Evolutionary conservation across 345 rosid species (phyloP), one percentile per base, ranked within the genome.

Genomic region (Moricandia arvensis): DNA sequence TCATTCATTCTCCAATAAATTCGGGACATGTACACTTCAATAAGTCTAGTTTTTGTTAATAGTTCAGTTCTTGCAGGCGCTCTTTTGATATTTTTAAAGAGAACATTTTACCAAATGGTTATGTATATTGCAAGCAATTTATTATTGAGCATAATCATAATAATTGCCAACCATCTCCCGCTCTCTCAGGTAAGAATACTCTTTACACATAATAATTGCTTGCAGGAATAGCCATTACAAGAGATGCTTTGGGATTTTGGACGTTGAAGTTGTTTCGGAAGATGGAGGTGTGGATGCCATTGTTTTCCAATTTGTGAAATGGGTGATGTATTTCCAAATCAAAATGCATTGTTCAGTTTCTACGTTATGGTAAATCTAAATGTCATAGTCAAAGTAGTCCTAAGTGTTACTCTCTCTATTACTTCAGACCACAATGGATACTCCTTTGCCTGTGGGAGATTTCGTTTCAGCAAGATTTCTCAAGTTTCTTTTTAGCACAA

Each of bases 191-290:
- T 89, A 26, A 86, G 83, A 18, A 27, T 95, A 55, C 82, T 89
- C 54, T 73, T 89, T 43, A 13, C 6, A 43, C 16, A 13, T 43
- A 43, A 43, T 43, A 13, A 1, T 43, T 43, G 45, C 69, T 90
- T 35, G 87, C 88, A 2, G 95, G 89, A 74, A 82, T 89, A 75
- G 69, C 83, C 66, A 80, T 92, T 29, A 71, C 96, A 0, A 97
- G 97, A 80, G 99, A 97, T 82, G 98, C 90, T 80, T 80, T 89
- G 59, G 99, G 99, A 69, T 90, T 80, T 75, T 95, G 97, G 97
- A 85, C 91, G 11, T 97, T 95, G 78, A 85, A 88, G 93, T 90
- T 34, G 82, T 95, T 58, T 82, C 87, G 16, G 82, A 86, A 73
- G 93, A 89, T 73, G 97, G 97, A 69, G 84, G 80, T 62, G 99